A percentile compares a stretch with the other conserved stretches of the same genome.
Conservation (phyloP, 306 rosid genomes). For the Vicia villosa region DNA sequence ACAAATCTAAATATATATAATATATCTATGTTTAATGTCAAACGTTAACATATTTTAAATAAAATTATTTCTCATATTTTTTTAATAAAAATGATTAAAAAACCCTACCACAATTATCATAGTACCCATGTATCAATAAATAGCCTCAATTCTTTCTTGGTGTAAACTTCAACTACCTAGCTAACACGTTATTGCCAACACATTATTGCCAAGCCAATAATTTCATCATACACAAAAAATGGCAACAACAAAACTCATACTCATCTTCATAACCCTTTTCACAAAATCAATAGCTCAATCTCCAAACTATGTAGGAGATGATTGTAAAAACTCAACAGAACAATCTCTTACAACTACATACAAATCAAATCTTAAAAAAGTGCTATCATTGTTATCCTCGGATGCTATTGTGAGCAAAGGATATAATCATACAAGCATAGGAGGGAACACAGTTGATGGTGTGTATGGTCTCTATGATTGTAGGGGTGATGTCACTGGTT, state of each 20-base stretch:
- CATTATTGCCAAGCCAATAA: neutral
- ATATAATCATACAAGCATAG: slow-evolving; percentile 35
- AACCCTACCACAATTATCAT: neutral
- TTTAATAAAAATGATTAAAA: neutral
- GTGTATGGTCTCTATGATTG: slow-evolving; percentile 47
- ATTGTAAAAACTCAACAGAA: slow-evolving; percentile 34
- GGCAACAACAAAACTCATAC: neutral
- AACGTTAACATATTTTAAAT: neutral
- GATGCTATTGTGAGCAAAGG: slow-evolving; percentile 39
- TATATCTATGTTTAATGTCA: neutral
- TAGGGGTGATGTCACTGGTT: slow-evolving; percentile 38
- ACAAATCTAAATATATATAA: no score
- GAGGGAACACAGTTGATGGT: neutral
- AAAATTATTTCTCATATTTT: neutral
- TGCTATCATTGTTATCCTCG: slow-evolving; percentile 22
- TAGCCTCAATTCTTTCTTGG: neutral
- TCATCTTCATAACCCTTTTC: slow-evolving; percentile 27
- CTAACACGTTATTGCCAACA: neutral
- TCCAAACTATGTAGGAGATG: slow-evolving; percentile 37
- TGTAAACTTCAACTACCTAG: neutral
- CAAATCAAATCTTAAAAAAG: slow-evolving; percentile 36
- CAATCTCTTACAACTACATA: slow-evolving; percentile 26
- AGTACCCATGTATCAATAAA: neutral
- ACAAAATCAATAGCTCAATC: slow-evolving; percentile 26
- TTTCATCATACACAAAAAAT: slow-evolving; percentile 9